Evolutionary conservation across 148 eudicot species (phyloP).

Genomic region (Arctostaphylos glauca): DNA sequence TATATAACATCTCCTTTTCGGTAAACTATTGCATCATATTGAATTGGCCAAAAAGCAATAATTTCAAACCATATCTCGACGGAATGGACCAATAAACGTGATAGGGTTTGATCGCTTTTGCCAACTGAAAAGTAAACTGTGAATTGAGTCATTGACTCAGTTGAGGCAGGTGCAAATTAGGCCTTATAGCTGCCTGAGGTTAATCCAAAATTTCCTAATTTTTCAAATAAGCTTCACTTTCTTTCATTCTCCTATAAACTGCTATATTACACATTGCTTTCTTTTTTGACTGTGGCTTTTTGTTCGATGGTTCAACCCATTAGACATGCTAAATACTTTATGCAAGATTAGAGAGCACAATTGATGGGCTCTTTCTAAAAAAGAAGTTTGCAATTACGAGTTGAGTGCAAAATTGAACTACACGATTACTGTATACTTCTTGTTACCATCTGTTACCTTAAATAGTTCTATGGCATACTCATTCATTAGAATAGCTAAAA

Average conservation of each 20-base stretch:
- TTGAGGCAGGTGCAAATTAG: not conserved
- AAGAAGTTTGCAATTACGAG: not conserved
- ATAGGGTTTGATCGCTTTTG: not conserved
- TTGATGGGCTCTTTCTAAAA: not conserved
- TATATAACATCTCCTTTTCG: not conserved
- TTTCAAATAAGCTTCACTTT: not conserved
- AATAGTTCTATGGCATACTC: not conserved
- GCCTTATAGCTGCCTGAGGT: not conserved
- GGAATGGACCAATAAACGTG: not conserved
- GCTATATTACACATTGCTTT: not conserved
- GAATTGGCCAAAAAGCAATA: too few species aligned
- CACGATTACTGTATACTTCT: not conserved
- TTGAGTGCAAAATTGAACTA: not conserved
- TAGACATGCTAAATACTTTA: not conserved
- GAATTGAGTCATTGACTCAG: not conserved
- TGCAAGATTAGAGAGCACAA: not conserved
- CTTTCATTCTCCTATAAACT: not conserved
- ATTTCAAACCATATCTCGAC: not conserved
- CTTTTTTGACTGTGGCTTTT: not conserved
- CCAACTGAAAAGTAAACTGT: not conserved
- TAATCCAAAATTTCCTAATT: not conserved
- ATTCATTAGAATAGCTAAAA: too few species aligned
- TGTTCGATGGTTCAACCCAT: not conserved
- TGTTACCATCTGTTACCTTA: not conserved
- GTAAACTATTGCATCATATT: not conserved